phyloP scores from a whole-genome alignment of 2,329 filamentous ascomycete species.

The Daldinia eschscholtzii region DNA sequence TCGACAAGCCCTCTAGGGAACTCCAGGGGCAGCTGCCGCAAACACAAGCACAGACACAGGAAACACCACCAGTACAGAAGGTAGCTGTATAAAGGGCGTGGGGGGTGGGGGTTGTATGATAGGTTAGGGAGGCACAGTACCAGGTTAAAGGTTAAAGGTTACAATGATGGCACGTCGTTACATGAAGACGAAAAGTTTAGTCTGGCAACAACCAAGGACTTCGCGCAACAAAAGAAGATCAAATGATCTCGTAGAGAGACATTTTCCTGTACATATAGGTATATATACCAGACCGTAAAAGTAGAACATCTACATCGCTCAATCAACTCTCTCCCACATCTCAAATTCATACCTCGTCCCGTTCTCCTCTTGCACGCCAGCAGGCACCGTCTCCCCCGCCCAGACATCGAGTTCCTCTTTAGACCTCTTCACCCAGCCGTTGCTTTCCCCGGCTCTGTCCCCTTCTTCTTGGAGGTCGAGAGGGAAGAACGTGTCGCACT shows the following conservation, averaged over 20 bases:
- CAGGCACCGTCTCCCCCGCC: slow-evolving; percentile 73
- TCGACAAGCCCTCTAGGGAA: slow-evolving; percentile 59
- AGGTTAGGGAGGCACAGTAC: neutral
- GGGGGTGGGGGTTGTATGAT: neutral
- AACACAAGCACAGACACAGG: neutral
- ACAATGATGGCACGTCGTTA: slow-evolving; percentile 23
- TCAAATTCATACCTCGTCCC: slow-evolving; percentile 77
- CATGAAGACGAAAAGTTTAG: slow-evolving; percentile 12
- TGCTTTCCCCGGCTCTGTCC: slow-evolving; percentile 38
- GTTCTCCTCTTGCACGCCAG: slow-evolving; percentile 71
- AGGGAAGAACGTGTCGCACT: slow-evolving; percentile 82
- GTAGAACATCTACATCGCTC: slow-evolving; percentile 24
- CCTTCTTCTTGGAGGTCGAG: slow-evolving; percentile 62
- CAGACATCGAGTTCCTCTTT: slow-evolving; percentile 70
- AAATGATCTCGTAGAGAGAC: slow-evolving; percentile 18
- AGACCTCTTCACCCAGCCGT: slow-evolving; percentile 66
- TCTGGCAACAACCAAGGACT: neutral
- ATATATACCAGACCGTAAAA: slow-evolving; percentile 13
- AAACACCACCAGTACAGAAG: slow-evolving; percentile 35
- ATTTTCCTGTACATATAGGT: slow-evolving; percentile 34
- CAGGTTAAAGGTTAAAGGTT: neutral
- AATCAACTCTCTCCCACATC: slow-evolving; percentile 74
- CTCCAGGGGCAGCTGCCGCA: slow-evolving; percentile 52
- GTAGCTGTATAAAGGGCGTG: slow-evolving; percentile 34
- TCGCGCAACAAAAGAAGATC: slow-evolving; percentile 1